Evolutionary conservation across 1,284 basidiomycete species (phyloP).

Genomic region (Malassezia japonica): DNA sequence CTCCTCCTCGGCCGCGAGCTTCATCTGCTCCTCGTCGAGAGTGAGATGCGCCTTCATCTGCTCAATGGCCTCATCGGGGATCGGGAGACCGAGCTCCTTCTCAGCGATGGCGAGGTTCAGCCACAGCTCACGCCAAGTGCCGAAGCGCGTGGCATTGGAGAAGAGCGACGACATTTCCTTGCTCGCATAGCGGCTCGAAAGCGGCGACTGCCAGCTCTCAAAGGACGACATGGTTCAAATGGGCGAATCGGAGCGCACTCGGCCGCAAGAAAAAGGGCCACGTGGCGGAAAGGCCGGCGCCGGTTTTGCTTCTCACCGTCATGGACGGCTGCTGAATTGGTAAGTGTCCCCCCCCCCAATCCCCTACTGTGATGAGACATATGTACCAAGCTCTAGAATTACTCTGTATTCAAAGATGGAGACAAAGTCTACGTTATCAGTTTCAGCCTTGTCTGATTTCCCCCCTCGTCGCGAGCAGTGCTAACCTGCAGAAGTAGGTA

Average conservation of each 20-base stretch:
- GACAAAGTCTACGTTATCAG: constrained; percentile 18
- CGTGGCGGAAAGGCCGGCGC: not conserved
- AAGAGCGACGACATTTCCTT: constrained; percentile 97
- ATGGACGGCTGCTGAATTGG: not conserved
- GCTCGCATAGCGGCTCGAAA: constrained; percentile 79
- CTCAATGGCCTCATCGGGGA: constrained; percentile 78
- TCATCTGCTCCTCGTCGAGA: constrained; percentile 81
- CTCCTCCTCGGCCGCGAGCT: constrained; percentile 82
- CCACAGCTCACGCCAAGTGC: constrained; percentile 95
- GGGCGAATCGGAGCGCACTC: not conserved
- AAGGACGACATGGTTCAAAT: constrained; percentile 9
- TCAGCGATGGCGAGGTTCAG: constrained; percentile 91
- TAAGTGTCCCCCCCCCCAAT: constrained; percentile 1
- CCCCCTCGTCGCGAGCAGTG: not conserved
- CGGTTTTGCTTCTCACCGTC: not conserved
- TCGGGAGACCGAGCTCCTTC: constrained; percentile 83
- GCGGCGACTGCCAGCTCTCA: constrained; percentile 43
- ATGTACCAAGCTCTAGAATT: constrained; percentile 20
- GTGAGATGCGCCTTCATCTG: constrained; percentile 84
- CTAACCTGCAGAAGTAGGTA: constrained; percentile 13
- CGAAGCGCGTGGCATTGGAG: constrained; percentile 82
- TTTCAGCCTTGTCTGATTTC: constrained; percentile 21
- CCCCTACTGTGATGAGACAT: constrained; percentile 9
- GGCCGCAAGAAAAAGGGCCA: not conserved
- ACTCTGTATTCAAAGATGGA: constrained; percentile 15